phyloP scores from a whole-genome alignment of 768 basidiomycete genomes.

The Psilocybe azurescens region DNA sequence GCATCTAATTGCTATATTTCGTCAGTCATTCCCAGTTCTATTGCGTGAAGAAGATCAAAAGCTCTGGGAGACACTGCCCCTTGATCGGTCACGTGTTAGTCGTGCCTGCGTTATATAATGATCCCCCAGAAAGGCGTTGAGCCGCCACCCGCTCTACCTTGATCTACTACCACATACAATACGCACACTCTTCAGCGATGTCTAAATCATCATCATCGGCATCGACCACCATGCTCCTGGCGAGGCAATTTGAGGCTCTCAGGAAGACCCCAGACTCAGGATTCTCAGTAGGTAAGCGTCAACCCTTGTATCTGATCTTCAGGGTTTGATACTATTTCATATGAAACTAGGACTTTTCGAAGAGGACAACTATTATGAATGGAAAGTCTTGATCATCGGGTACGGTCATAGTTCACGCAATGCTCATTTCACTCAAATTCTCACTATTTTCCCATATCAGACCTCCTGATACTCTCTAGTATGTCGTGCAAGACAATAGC shows the following conservation, averaged over 20 bases:
- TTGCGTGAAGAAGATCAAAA: neutral
- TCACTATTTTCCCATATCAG: slow-evolving; percentile 43
- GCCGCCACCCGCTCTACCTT: slow-evolving; percentile 27
- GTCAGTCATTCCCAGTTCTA: no score
- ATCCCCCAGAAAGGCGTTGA: neutral
- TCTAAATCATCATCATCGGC: slow-evolving; percentile 47
- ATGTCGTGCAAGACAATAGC: slow-evolving; percentile 30
- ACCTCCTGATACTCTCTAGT: slow-evolving; percentile 94
- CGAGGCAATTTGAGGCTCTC: slow-evolving; percentile 82
- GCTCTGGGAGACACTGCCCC: neutral
- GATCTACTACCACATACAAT: slow-evolving; percentile 10
- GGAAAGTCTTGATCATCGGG: slow-evolving; percentile 97
- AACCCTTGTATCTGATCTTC: slow-evolving; percentile 29
- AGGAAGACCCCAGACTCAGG: slow-evolving; percentile 95
- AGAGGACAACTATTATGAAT: slow-evolving; percentile 93
- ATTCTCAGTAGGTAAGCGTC: slow-evolving; percentile 84
- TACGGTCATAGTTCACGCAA: slow-evolving; percentile 38
- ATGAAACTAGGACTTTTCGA: slow-evolving; percentile 80
- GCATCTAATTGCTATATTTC: no score
- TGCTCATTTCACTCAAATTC: neutral
- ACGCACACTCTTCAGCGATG: slow-evolving; percentile 32
- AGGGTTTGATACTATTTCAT: slow-evolving; percentile 27
- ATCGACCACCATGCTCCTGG: slow-evolving; percentile 69
- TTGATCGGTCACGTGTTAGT: slow-evolving; percentile 19
- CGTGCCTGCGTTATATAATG: slow-evolving; percentile 23